Base-by-base conservation (phyloP, 768 basidiomycete species). In the Cystobasidium tubakii region DNA sequence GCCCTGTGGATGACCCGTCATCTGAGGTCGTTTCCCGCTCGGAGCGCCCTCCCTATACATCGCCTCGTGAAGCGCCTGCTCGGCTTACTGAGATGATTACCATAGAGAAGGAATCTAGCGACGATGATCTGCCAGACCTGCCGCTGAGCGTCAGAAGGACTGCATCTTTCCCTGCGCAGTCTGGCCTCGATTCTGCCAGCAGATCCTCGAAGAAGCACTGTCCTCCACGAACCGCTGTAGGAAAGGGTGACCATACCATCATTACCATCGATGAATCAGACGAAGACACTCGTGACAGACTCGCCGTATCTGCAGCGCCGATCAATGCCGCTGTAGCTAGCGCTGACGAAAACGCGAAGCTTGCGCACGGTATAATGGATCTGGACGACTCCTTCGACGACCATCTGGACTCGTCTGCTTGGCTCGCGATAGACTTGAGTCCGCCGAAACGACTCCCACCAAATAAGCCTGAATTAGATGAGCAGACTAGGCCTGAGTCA, bases 71-170 rank as follows among this genome's bases (percentile, higher is more conserved):
- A n/a, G 36, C 57, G 15, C 17, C 17, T 33, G 17, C 21, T 17
- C 13, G 34, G 4, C 25, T n/a, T 62, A 29, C 4, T 31, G 57
- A 12, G 31, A 29, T 43, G 43, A 27, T 27, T 43, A 23, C 12
- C 66, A 9, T 1, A n/a, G 23, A 67, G 29, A 13, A 67, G 4
- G 42, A 42, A 4, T 6, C 6, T 17, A 69, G 66, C 66, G 66
- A 69, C 13, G 44, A 33, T 19, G 66, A 69, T 27, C 46, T 69
- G 4, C 66, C 66, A n/a, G 66, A 69, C 31, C 17, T 69, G 4
- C 44, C 66, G 13, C 9, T 33, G 21, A 7, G 17, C 9, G 55
- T 21, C 21, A 7, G 23, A 21, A 7, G 13, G 55, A 57, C 9
- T 33, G 55, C n/a, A n/a, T n/a, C n/a, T n/a, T n/a, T n/a, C n/a